phyloP scores from a whole-genome alignment of 2,329 filamentous ascomycete species.

The Aspergillus proliferans region DNA sequence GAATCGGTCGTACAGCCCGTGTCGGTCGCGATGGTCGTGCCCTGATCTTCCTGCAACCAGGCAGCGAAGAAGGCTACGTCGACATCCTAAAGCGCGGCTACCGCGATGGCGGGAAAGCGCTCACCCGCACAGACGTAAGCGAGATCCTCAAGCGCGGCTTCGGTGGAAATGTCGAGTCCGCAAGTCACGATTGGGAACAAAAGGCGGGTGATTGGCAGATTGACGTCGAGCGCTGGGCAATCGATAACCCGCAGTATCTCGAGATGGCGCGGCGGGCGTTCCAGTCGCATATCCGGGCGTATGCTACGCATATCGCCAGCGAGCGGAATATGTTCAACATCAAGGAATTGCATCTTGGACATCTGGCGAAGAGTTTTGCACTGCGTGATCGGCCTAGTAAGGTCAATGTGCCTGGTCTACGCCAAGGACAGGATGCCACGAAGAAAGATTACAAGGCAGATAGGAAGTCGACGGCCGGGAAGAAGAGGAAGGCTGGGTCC shows the following conservation, averaged over 20 bases:
- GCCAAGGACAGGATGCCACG: constrained; percentile 43
- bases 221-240: constrained; percentile 59
- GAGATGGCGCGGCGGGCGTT: constrained; percentile 80
- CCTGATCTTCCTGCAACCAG: constrained; percentile 82
- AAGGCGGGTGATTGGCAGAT: constrained; percentile 63
- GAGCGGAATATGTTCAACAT: constrained; percentile 89
- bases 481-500: constrained; percentile 27
- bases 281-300: constrained; percentile 87
- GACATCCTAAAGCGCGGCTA: constrained; percentile 68
- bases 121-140: constrained; percentile 57
- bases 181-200: constrained; percentile 55
- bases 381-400: constrained; percentile 81
- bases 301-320: constrained; percentile 83
- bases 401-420: constrained; percentile 54
- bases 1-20: constrained; percentile 89
- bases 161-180: constrained; percentile 34
- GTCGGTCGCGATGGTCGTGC: constrained; percentile 83
- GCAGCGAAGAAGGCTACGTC: constrained; percentile 87
- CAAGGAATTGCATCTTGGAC: constrained; percentile 81
- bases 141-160: constrained; percentile 64
- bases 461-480: constrained; percentile 30
- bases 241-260: constrained; percentile 61
- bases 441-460: constrained; percentile 44
- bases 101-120: constrained; percentile 56
- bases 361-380: constrained; percentile 89